A percentile compares a stretch with the other conserved stretches of the same genome.
Evolutionary conservation across 208 protist genomes (phyloP).

Genomic region (Acanthamoeba royreba): DNA sequence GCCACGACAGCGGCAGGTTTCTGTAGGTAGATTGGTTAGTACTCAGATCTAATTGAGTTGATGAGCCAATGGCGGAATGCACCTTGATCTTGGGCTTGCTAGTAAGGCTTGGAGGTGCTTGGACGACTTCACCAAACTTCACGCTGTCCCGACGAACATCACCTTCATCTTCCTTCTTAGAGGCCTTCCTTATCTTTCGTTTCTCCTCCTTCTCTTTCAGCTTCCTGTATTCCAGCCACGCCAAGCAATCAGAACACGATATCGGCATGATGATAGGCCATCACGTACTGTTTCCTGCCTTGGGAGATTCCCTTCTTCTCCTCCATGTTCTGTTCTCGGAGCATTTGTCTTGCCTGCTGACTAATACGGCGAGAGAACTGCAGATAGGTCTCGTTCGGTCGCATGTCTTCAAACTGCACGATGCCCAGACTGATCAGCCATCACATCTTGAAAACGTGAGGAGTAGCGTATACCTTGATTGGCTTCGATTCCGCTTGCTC

Average conservation of each 20-base stretch:
- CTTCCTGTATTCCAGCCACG: neutral
- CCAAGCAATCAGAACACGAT: too few species aligned
- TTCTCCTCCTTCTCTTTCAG: neutral
- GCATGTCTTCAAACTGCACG: neutral
- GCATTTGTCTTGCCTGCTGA: neutral
- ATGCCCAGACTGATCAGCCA: too few species aligned
- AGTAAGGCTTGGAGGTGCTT: neutral
- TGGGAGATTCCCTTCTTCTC: neutral
- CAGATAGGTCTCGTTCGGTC: neutral
- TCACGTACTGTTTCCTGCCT: neutral
- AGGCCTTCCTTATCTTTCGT: neutral
- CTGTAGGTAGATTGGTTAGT: too few species aligned
- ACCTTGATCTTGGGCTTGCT: neutral
- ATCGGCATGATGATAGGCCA: too few species aligned
- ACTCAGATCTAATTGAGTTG: too few species aligned
- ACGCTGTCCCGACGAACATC: neutral
- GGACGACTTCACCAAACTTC: neutral
- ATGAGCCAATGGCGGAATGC: too few species aligned
- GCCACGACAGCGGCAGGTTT: neutral
- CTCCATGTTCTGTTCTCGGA: neutral
- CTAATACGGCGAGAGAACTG: neutral
- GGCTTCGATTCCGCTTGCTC: too few species aligned
- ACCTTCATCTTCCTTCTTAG: neutral
- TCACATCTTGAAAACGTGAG: too few species aligned
- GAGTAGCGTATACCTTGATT: too few species aligned